Conservation (phyloP, 2,329 filamentous ascomycete species). For the Colletotrichum sp. region DNA sequence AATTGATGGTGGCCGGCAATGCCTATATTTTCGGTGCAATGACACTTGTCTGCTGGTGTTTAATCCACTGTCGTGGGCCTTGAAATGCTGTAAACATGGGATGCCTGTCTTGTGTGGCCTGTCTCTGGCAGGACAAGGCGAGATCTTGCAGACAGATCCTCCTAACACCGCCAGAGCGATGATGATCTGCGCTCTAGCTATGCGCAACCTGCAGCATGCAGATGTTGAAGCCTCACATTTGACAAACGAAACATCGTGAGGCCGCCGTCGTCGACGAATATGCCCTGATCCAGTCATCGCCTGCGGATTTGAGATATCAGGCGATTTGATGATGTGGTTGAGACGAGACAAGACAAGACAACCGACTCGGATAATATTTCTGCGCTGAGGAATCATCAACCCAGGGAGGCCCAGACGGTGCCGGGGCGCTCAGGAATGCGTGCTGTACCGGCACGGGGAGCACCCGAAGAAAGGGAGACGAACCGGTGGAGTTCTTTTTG, state of each 20-base stretch:
- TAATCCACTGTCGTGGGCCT: neutral
- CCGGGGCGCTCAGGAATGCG: neutral
- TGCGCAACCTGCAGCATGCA: neutral
- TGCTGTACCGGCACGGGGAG: neutral
- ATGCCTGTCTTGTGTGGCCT: neutral
- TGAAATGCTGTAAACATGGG: neutral
- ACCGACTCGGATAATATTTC: neutral
- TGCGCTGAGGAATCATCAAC: neutral
- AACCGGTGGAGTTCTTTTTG: neutral
- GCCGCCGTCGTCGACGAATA: neutral
- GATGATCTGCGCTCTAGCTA: neutral
- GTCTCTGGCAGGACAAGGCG: neutral
- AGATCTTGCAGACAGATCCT: neutral
- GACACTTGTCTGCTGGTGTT: neutral
- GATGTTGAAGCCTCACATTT: neutral
- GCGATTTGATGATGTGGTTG: neutral
- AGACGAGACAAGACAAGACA: neutral
- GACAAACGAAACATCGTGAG: neutral
- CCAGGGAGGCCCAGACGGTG: neutral
- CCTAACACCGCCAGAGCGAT: neutral
- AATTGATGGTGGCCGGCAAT: neutral
- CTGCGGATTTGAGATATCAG: neutral
- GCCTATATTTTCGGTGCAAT: neutral
- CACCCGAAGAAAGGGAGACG: conserved; percentile 5
- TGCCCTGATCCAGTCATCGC: neutral